These are phyloP conservation scores for Neofusicoccum sp. DNA, from an alignment of 2,329 filamentous ascomycete genomes.

Conservation along the genomic window DNA sequence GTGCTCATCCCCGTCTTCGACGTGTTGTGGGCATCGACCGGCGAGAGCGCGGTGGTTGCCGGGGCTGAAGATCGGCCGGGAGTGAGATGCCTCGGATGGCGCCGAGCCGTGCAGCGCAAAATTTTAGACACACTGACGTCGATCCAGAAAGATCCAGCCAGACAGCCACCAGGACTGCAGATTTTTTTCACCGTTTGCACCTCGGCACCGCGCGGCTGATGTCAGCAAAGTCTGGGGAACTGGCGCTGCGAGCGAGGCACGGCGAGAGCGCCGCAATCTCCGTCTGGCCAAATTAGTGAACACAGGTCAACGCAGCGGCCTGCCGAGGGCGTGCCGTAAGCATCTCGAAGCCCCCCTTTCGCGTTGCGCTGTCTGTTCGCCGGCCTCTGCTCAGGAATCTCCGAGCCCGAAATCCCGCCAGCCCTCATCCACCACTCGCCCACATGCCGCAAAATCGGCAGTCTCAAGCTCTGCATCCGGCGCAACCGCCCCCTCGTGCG, in stretches of 20 bases:
- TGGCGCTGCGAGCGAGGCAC: neutral
- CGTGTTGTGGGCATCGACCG: too few relatives aligned
- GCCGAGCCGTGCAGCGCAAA: constrained; percentile 8
- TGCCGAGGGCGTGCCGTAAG: neutral
- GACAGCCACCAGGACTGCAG: constrained; percentile 1
- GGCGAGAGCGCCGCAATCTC: neutral
- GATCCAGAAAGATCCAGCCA: constrained; percentile 6
- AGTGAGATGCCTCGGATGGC: constrained; percentile 8
- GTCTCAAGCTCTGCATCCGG: constrained; percentile 10
- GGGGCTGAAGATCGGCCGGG: constrained; percentile 11
- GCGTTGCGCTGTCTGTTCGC: neutral
- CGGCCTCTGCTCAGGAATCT: neutral
- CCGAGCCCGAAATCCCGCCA: constrained; percentile 16
- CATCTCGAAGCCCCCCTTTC: neutral
- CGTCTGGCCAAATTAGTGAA: neutral
- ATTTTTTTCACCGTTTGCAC: neutral
- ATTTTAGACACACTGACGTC: constrained; percentile 16
- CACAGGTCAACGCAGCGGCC: neutral
- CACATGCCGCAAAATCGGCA: constrained; percentile 10
- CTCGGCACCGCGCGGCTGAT: neutral
- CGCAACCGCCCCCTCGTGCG: neutral
- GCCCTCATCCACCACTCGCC: neutral
- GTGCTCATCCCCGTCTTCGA: too few relatives aligned
- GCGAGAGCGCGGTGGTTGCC: constrained; percentile 11
- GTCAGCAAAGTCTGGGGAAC: neutral